Percentiles rank a stretch among this genome's conserved stretches.
phyloP scores from a whole-genome alignment of 768 basidiomycete genomes.

The Galerina marginata region DNA sequence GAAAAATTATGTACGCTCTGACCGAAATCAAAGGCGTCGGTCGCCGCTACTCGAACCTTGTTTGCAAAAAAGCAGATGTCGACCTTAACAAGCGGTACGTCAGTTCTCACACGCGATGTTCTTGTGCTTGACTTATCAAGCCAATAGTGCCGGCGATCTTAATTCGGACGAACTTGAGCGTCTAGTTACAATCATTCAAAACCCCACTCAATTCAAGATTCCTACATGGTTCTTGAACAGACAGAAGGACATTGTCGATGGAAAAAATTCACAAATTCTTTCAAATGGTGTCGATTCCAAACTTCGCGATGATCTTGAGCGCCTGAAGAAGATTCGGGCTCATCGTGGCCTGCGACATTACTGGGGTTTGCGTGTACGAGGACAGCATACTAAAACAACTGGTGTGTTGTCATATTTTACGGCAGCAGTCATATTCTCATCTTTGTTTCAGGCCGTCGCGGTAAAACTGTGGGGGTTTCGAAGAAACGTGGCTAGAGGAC shows the following conservation, averaged over 20 bases:
- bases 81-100: slow-evolving; percentile 96
- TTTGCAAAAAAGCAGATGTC: slow-evolving; percentile 99
- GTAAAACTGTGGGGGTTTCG: slow-evolving; percentile 96
- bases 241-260: slow-evolving; percentile 97
- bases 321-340: slow-evolving; percentile 98
- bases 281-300: slow-evolving; percentile 98
- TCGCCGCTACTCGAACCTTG: slow-evolving; percentile 96
- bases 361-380: slow-evolving; percentile 95
- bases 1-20: slow-evolving; percentile 99
- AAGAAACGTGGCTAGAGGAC: slow-evolving; percentile 74
- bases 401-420: slow-evolving; percentile 50
- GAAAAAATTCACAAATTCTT: slow-evolving; percentile 94
- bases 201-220: slow-evolving; percentile 99
- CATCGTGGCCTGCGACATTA: slow-evolving; percentile 93
- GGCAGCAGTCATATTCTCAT: slow-evolving; percentile 6
- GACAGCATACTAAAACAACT: slow-evolving; percentile 99
- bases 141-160: slow-evolving; percentile 92
- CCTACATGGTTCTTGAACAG: slow-evolving; percentile 99
- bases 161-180: slow-evolving; percentile 99
- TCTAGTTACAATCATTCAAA: slow-evolving; percentile 98
- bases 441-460: slow-evolving; percentile 74
- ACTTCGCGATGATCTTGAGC: slow-evolving; percentile 96
- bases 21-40: slow-evolving; percentile 99
- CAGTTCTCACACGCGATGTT: slow-evolving; percentile 3
- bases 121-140: not conserved